These are phyloP conservation scores for Neohortaea acidophila DNA, from an alignment of 495 filamentous ascomycete genomes.

Conservation along the genomic window DNA sequence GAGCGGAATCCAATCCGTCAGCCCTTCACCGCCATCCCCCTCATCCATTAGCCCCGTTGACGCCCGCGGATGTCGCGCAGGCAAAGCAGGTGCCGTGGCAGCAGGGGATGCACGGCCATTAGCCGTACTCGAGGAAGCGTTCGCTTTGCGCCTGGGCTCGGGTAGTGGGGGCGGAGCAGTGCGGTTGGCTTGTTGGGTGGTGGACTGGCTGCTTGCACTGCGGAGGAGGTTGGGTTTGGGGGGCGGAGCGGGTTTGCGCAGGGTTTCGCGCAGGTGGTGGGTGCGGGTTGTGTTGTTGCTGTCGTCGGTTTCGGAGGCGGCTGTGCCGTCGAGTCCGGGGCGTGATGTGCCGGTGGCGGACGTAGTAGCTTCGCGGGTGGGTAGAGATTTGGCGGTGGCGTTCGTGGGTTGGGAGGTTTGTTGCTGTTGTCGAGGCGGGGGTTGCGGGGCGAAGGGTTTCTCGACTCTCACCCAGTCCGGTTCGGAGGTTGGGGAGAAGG, in stretches of 20 bases:
- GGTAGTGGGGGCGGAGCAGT: constrained; percentile 9
- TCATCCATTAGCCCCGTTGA: constrained; percentile 14
- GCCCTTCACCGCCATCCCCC: constrained; percentile 10
- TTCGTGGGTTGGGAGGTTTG: background rate
- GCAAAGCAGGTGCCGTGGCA: constrained; percentile 9
- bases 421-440: background rate
- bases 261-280: constrained; percentile 11
- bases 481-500: constrained; percentile 52
- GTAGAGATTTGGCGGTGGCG: constrained; percentile 1
- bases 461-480: constrained; percentile 62
- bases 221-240: constrained; percentile 27
- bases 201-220: constrained; percentile 6
- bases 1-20: constrained; percentile 16
- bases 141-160: constrained; percentile 6
- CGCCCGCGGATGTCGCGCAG: constrained; percentile 18
- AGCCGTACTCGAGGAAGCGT: too few species aligned
- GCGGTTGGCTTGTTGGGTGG: constrained; percentile 2
- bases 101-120: constrained; percentile 1
- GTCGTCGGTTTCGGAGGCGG: background rate
- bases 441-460: constrained; percentile 9
- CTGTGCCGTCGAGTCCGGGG: too few species aligned
- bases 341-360: too few species aligned
- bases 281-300: constrained; percentile 2
- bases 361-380: constrained; percentile 8
- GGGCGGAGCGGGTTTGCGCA: constrained; percentile 29